Evolutionary conservation across 495 filamentous ascomycete genomes (phyloP).

Genomic region (Hypoxylon lenormandii): DNA sequence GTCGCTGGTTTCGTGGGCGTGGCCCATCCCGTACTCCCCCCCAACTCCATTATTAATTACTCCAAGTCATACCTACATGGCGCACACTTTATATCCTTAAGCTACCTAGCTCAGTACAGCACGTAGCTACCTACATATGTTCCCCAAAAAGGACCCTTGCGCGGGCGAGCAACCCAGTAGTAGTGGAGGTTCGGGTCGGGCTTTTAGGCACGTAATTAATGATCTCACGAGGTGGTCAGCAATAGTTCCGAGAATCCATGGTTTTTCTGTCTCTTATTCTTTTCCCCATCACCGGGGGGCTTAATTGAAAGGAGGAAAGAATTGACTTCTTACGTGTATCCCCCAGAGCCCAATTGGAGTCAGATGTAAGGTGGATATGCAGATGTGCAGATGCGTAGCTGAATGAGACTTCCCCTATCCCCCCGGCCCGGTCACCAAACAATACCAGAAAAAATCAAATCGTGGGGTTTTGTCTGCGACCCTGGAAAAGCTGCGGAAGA

Average conservation of each 20-base stretch:
- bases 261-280: background rate
- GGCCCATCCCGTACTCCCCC: background rate
- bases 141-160: too few species aligned
- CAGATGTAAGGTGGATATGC: background rate
- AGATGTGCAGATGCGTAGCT: too few species aligned
- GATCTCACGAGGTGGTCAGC: conserved; percentile 29
- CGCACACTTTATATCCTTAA: conserved; percentile 5
- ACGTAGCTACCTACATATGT: conserved; percentile 4
- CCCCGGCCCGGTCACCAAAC: background rate
- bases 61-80: conserved; percentile 42
- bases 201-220: conserved; percentile 42
- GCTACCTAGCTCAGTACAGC: background rate
- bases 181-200: conserved; percentile 37
- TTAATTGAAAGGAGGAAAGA: background rate
- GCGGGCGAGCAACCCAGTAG: background rate
- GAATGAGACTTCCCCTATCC: too few species aligned
- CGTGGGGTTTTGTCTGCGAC: background rate
- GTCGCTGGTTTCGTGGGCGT: too few species aligned
- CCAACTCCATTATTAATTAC: conserved; percentile 37
- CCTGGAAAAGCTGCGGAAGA: conserved; percentile 7
- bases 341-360: conserved; percentile 3
- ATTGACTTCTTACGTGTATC: conserved; percentile 7
- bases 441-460: background rate
- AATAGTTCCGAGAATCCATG: conserved; percentile 14
- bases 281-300: background rate